A percentile compares a stretch with the other conserved stretches of the same genome.
Conservation (phyloP, 352 stramenopile genomes). For the Globisporangium spiculum region DNA sequence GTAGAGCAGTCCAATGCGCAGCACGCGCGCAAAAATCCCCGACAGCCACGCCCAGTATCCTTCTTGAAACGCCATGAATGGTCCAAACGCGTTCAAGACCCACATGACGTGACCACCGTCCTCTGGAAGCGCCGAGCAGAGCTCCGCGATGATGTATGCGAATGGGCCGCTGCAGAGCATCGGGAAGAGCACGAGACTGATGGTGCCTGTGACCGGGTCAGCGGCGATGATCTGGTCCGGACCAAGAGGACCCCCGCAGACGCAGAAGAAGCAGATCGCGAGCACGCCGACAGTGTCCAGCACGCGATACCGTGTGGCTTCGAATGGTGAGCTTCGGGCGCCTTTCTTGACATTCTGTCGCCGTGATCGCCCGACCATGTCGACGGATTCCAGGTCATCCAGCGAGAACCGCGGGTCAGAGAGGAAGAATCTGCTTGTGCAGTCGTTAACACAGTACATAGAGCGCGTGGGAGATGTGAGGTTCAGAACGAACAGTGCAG, state of each 20-base stretch:
- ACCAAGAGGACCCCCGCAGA: conserved; percentile 19
- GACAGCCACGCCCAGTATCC: conserved; percentile 73
- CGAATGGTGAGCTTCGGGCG: conserved; percentile 3
- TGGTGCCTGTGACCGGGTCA: conserved; percentile 21
- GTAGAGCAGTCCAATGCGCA: conserved; percentile 57
- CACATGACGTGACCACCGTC: conserved; percentile 74
- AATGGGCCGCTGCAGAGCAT: conserved; percentile 85
- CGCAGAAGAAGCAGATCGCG: conserved; percentile 24
- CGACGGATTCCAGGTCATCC: conserved; percentile 23
- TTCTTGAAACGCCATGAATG: conserved; percentile 58
- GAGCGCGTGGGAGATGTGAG: neutral
- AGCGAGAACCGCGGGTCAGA: conserved; percentile 13
- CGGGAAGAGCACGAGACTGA: conserved; percentile 31
- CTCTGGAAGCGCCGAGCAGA: conserved; percentile 83
- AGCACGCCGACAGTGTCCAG: conserved; percentile 15
- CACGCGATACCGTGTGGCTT: conserved; percentile 14
- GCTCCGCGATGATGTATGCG: conserved; percentile 86
- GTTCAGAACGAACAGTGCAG: neutral
- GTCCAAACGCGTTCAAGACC: conserved; percentile 85
- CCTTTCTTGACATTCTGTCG: conserved; percentile 4
- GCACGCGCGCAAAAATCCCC: conserved; percentile 66
- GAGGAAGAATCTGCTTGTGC: conserved; percentile 4
- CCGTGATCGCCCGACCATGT: conserved; percentile 6
- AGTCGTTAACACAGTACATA: neutral
- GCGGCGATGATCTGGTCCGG: conserved; percentile 22